Percentiles rank a stretch among this genome's conserved stretches.
Evolutionary conservation across 1,139 yeast genomes (phyloP).

Genomic region (Candida sanyaensis): DNA sequence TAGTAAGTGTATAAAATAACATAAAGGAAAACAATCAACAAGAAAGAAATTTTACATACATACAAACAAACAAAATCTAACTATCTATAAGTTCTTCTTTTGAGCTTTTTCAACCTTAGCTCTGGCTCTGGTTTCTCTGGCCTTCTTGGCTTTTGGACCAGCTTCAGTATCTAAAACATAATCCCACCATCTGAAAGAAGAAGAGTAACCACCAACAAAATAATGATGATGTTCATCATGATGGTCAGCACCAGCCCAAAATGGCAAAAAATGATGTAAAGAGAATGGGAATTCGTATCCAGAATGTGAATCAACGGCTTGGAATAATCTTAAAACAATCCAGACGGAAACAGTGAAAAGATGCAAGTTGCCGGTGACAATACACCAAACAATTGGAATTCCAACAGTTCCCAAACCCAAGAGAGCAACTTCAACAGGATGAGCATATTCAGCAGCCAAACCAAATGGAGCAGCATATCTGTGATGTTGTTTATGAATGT

Average conservation of each 20-base stretch:
- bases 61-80: background rate
- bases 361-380: slow-evolving; percentile 44
- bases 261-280: slow-evolving; percentile 82
- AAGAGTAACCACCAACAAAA: slow-evolving; percentile 90
- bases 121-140: slow-evolving; percentile 52
- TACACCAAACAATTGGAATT: slow-evolving; percentile 68
- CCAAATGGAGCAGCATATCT: slow-evolving; percentile 98
- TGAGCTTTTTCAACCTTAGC: slow-evolving; percentile 29
- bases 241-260: slow-evolving; percentile 99
- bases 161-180: slow-evolving; percentile 79
- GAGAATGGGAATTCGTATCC: slow-evolving; percentile 99
- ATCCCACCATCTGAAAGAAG: slow-evolving; percentile 96
- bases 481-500: slow-evolving; percentile 95
- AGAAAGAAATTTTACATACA: background rate
- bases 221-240: slow-evolving; percentile 96
- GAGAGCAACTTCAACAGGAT: slow-evolving; percentile 87
- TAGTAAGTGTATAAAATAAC: background rate
- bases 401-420: slow-evolving; percentile 95
- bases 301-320: slow-evolving; percentile 95
- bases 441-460: slow-evolving; percentile 94
- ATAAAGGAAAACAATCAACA: background rate
- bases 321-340: slow-evolving; percentile 87
- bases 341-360: slow-evolving; percentile 81
- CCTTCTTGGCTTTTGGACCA: slow-evolving; percentile 64
- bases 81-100: slow-evolving; percentile 13